phyloP scores from a whole-genome alignment of 495 filamentous ascomycete genomes.

The Aspergillus affinis region DNA sequence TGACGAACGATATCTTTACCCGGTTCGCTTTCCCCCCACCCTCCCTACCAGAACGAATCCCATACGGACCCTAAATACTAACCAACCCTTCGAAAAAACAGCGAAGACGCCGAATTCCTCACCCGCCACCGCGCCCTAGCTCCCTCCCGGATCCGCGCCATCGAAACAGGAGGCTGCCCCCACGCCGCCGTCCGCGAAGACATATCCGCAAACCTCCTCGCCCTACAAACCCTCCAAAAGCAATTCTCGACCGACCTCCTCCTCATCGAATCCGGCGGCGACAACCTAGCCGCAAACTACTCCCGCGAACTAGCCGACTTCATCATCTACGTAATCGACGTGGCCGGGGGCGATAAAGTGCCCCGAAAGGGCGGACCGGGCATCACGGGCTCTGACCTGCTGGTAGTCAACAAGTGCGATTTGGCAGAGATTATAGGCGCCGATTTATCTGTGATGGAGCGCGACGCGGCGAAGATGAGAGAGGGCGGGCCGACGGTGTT shows the following conservation, averaged over 20 bases:
- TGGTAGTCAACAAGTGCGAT: conserved; percentile 97
- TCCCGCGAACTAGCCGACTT: conserved; percentile 90
- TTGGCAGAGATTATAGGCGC: conserved; percentile 89
- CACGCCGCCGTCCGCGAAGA: conserved; percentile 98
- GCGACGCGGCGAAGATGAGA: conserved; percentile 90
- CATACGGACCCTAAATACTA: background rate
- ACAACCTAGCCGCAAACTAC: conserved; percentile 97
- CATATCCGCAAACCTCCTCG: conserved; percentile 88
- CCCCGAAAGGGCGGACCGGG: conserved; percentile 95
- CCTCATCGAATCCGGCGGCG: conserved; percentile 91
- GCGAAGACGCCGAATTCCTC: conserved; percentile 97
- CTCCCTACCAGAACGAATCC: background rate
- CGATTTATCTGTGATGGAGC: conserved; percentile 90
- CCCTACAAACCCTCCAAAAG: conserved; percentile 80
- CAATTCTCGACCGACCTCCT: conserved; percentile 72
- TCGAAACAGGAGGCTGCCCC: conserved; percentile 96
- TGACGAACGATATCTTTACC: conserved; percentile 99
- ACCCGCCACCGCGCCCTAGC: conserved; percentile 82
- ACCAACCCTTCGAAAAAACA: conserved; percentile 24
- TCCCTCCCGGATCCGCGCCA: conserved; percentile 79
- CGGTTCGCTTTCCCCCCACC: conserved; percentile 32
- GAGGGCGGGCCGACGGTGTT: conserved; percentile 97
- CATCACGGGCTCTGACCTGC: conserved; percentile 89
- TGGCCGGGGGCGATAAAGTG: conserved; percentile 95
- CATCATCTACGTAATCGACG: conserved; percentile 98